Percentiles rank a stretch among this genome's conserved stretches.
These are phyloP conservation scores for Volvariella surrecta DNA, from an alignment of 1,284 basidiomycete genomes.

Conservation along the genomic window DNA sequence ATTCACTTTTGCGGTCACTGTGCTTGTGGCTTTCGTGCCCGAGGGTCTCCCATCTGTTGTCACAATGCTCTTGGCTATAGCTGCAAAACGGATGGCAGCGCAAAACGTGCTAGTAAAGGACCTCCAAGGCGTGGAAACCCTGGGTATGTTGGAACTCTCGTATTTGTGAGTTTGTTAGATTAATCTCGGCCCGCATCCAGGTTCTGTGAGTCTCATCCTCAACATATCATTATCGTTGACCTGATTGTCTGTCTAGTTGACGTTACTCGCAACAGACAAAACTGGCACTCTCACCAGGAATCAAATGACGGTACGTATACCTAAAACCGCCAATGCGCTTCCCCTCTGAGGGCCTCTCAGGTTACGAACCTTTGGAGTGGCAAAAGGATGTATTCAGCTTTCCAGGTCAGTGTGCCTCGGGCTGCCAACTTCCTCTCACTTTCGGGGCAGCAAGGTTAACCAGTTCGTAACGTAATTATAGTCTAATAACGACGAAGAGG, in stretches of 20 bases:
- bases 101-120: conserved; percentile 68
- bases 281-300: conserved; percentile 70
- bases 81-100: conserved; percentile 64
- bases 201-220: conserved; percentile 21
- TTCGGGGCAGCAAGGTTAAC: conserved; percentile 1
- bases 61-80: conserved; percentile 60
- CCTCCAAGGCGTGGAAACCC: conserved; percentile 63
- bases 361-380: conserved; percentile 60
- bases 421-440: not conserved
- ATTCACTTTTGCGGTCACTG: conserved; percentile 61
- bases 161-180: not conserved
- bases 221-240: conserved; percentile 7
- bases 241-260: conserved; percentile 29
- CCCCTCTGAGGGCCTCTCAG: conserved; percentile 16
- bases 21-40: conserved; percentile 66
- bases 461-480: conserved; percentile 12
- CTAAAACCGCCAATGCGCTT: not conserved
- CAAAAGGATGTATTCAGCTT: conserved; percentile 49
- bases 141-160: conserved; percentile 35
- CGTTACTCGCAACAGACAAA: conserved; percentile 66
- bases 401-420: conserved; percentile 31
- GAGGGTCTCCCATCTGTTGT: conserved; percentile 67
- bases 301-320: conserved; percentile 54
- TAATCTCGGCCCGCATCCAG: conserved; percentile 9
- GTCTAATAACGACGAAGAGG: conserved; percentile 58